Evolutionary conservation across 371 early-diverging fungal species (phyloP).

Genomic region (Zychaea mexicana): DNA sequence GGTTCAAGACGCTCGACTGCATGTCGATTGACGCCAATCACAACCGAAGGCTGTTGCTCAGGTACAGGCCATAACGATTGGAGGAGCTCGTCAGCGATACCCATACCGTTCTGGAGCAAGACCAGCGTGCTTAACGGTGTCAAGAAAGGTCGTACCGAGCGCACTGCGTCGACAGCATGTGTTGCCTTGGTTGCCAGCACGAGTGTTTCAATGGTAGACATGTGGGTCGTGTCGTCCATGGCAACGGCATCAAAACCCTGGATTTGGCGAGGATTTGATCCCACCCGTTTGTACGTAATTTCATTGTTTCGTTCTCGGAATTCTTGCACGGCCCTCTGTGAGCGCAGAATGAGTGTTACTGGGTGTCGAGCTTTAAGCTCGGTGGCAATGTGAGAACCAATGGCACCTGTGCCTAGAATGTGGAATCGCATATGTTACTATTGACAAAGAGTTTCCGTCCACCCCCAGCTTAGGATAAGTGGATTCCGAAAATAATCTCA

Average conservation of each 20-base stretch:
- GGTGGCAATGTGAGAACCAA: constrained; percentile 43
- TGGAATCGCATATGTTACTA: constrained; percentile 33
- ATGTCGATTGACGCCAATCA: constrained; percentile 61
- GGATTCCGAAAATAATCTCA: too few relatives aligned
- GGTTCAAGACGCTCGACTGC: constrained; percentile 39
- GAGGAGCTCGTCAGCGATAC: constrained; percentile 51
- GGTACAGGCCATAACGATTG: constrained; percentile 32
- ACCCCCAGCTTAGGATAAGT: too few relatives aligned
- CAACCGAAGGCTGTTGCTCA: constrained; percentile 35
- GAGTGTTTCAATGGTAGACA: constrained; percentile 25
- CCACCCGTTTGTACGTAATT: constrained; percentile 25
- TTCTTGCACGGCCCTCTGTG: constrained; percentile 18
- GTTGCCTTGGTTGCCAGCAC: constrained; percentile 51
- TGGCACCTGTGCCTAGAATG: constrained; percentile 52
- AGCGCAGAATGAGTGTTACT: constrained; percentile 37
- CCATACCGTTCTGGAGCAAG: constrained; percentile 70
- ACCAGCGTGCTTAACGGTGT: constrained; percentile 41
- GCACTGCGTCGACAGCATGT: constrained; percentile 48
- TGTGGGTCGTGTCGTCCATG: not conserved
- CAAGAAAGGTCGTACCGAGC: constrained; percentile 35
- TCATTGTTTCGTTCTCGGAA: constrained; percentile 22
- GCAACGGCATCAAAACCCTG: constrained; percentile 25
- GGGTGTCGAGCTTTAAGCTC: constrained; percentile 24
- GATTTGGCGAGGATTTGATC: constrained; percentile 4
- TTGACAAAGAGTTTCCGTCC: too few relatives aligned